Evolutionary conservation across 805 yeast species (phyloP).

Genomic region (Yarrowia bubula): DNA sequence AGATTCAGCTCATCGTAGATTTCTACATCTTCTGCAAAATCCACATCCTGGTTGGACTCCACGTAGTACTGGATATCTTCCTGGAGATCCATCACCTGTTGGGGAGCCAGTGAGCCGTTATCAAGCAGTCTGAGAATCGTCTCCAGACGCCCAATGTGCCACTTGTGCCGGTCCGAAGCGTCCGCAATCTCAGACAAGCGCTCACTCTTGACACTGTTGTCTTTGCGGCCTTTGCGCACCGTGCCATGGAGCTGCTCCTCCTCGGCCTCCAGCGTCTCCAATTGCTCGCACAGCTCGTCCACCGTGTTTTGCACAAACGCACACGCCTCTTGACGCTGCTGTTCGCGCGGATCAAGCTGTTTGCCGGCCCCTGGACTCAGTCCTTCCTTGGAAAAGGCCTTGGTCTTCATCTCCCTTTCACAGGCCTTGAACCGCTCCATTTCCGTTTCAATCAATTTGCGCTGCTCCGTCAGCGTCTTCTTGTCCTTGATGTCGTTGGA

Average conservation of each 20-base stretch:
- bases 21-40: conserved; percentile 90
- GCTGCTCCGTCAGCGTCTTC: conserved; percentile 72
- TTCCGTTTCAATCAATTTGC: conserved; percentile 58
- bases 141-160: conserved; percentile 78
- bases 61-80: conserved; percentile 93
- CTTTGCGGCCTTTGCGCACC: conserved; percentile 60
- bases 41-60: conserved; percentile 89
- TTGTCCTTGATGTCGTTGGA: conserved; percentile 91
- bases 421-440: conserved; percentile 96
- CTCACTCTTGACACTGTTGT: conserved; percentile 49
- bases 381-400: conserved; percentile 92
- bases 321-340: conserved; percentile 70
- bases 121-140: conserved; percentile 71
- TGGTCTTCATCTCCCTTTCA: conserved; percentile 88
- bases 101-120: conserved; percentile 76
- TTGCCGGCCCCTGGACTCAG: conserved; percentile 57
- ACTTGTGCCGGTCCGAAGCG: conserved; percentile 66
- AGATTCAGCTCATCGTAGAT: conserved; percentile 84
- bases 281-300: conserved; percentile 79
- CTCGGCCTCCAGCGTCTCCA: conserved; percentile 74
- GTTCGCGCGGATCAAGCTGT: conserved; percentile 72
- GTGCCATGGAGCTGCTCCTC: conserved; percentile 53
- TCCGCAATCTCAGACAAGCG: conserved; percentile 63
- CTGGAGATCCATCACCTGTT: conserved; percentile 67
- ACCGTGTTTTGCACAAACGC: conserved; percentile 67